phyloP scores from a whole-genome alignment of 176 grass and related monocot genomes.

The Avena eriantha region DNA sequence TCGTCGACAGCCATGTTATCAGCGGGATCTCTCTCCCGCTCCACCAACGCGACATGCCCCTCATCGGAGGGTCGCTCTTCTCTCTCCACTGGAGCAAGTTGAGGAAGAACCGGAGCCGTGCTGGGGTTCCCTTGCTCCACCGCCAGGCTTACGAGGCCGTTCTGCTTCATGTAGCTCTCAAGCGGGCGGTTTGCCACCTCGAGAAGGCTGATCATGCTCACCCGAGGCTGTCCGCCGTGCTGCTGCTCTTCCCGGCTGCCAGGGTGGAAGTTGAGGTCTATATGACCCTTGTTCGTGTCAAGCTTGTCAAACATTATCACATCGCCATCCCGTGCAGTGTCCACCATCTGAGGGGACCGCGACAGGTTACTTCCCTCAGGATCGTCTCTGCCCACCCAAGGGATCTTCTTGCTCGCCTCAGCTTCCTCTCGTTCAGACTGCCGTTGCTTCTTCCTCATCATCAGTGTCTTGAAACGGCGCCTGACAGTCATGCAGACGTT shows the following conservation, averaged over 20 bases:
- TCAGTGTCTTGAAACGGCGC: constrained; percentile 96
- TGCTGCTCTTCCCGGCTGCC: constrained; percentile 40
- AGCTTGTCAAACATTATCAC: constrained; percentile 53
- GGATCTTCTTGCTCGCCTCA: constrained; percentile 76
- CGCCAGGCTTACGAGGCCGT: constrained; percentile 59
- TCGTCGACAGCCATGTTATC: constrained; percentile 55
- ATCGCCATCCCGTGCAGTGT: constrained; percentile 60
- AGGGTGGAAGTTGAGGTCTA: constrained; percentile 92
- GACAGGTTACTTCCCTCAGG: constrained; percentile 68
- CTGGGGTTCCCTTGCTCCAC: constrained; percentile 72
- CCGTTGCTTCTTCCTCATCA: constrained; percentile 98
- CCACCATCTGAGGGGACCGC: constrained; percentile 54
- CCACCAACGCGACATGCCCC: constrained; percentile 37
- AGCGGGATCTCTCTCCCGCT: constrained; percentile 38
- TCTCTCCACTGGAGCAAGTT: constrained; percentile 48
- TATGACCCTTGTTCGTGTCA: constrained; percentile 63
- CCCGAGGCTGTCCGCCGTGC: constrained; percentile 28
- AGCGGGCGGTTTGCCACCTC: constrained; percentile 76
- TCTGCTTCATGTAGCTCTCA: constrained; percentile 94
- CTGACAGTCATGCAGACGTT: constrained; percentile 95
- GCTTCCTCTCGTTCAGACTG: constrained; percentile 90
- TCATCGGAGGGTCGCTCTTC: constrained; percentile 74
- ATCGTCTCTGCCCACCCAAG: constrained; percentile 78
- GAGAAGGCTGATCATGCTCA: constrained; percentile 83
- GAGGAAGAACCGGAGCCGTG: constrained; percentile 25